Conservation (phyloP, 257 asterid species). For the Penstemon davidsonii region DNA sequence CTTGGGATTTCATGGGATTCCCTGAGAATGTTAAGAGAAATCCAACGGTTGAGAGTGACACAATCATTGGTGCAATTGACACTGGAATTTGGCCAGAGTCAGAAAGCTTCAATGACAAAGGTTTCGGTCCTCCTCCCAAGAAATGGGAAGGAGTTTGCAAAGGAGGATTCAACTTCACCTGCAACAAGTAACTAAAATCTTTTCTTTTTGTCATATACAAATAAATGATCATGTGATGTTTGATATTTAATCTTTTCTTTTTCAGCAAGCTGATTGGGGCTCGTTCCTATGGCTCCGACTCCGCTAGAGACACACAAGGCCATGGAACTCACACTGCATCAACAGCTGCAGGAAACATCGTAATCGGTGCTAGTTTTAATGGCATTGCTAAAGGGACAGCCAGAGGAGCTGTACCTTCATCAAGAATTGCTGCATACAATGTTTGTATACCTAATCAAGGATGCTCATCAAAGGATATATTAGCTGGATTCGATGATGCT, state of each 20-base stretch:
- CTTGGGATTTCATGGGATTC: too few species aligned
- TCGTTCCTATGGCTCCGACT: constrained; percentile 22
- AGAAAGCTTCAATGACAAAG: too few species aligned
- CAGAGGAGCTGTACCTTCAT: constrained; percentile 43
- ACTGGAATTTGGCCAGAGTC: too few species aligned
- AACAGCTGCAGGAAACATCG: constrained; percentile 38
- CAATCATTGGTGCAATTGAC: too few species aligned
- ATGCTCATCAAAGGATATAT: constrained; percentile 22
- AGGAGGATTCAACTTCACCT: too few species aligned
- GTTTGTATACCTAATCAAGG: constrained; percentile 18
- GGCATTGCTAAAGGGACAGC: constrained; percentile 41
- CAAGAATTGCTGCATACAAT: constrained; percentile 38
- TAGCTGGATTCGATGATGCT: constrained; percentile 38
- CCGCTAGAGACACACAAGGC: constrained; percentile 18
- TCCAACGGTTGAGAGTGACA: too few species aligned
- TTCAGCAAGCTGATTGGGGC: constrained; percentile 36
- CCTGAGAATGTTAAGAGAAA: too few species aligned
- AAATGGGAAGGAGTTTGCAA: too few species aligned
- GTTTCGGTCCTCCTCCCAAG: too few species aligned
- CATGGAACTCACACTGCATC: constrained; percentile 41
- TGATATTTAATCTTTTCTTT: not conserved
- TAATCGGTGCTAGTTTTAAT: constrained; percentile 37
- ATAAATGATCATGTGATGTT: not conserved
- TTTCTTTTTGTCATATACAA: not conserved
- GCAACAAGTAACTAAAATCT: constrained; percentile 27